Conservation (phyloP, 352 stramenopile genomes). For the Phytophthora kernoviae region DNA sequence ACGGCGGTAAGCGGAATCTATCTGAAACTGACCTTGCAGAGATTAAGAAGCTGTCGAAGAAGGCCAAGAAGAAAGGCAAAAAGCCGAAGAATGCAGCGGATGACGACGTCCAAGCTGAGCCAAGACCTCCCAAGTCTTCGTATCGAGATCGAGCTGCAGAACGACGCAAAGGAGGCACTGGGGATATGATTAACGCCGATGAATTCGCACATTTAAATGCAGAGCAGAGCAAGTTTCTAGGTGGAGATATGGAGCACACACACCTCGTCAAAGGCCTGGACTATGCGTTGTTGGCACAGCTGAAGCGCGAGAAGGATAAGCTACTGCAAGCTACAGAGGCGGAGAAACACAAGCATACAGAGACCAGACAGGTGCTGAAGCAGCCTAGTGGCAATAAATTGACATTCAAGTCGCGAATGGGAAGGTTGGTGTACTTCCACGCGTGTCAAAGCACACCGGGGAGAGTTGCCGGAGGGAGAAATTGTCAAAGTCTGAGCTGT, state of each 20-base stretch:
- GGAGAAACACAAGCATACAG: slow-evolving; percentile 34
- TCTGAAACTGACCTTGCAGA: slow-evolving; percentile 52
- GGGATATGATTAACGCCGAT: slow-evolving; percentile 55
- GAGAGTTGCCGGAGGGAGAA: background rate
- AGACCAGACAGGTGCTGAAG: background rate
- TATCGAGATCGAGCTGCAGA: slow-evolving; percentile 80
- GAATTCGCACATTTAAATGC: slow-evolving; percentile 58
- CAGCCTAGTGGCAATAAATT: slow-evolving; percentile 31
- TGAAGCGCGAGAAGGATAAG: slow-evolving; percentile 81
- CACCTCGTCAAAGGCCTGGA: slow-evolving; percentile 92
- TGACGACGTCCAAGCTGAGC: background rate
- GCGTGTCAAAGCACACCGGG: slow-evolving; percentile 48
- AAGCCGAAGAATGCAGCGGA: slow-evolving; percentile 32
- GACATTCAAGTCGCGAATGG: slow-evolving; percentile 65
- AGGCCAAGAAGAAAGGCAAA: slow-evolving; percentile 63
- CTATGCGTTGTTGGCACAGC: slow-evolving; percentile 83
- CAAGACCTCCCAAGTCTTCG: slow-evolving; percentile 1
- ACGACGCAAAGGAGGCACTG: slow-evolving; percentile 39
- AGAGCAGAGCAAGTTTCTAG: slow-evolving; percentile 87
- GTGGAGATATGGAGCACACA: slow-evolving; percentile 84
- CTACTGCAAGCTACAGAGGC: slow-evolving; percentile 36
- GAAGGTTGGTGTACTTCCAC: slow-evolving; percentile 69
- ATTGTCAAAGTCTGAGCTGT: slow-evolving; percentile 61
- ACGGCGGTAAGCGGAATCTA: slow-evolving; percentile 64
- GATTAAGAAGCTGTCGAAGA: slow-evolving; percentile 63